Percentiles rank a stretch among this genome's conserved stretches.
Conservation (phyloP, 164 flowering plant genomes). For the Magnolia changhungtana region DNA sequence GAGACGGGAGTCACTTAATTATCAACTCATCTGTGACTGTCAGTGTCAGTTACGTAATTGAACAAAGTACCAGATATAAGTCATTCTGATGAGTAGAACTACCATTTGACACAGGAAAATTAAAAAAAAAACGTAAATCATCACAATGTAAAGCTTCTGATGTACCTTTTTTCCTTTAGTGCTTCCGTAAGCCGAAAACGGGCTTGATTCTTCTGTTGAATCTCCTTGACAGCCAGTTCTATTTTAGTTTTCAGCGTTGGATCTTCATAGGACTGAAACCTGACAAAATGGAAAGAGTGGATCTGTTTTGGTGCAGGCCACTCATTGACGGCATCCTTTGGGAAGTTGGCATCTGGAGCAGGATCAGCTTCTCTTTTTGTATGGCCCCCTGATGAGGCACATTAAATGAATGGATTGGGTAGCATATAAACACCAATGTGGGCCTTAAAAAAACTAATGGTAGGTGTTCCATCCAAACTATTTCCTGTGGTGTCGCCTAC, state of each 20-base stretch:
- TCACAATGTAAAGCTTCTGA: neutral
- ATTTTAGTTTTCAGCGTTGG: slow-evolving; percentile 63
- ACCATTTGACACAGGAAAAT: no score
- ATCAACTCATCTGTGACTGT: neutral
- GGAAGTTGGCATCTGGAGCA: slow-evolving; percentile 37
- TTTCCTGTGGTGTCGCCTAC: no score
- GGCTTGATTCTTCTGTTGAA: slow-evolving; percentile 51
- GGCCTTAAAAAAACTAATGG: no score
- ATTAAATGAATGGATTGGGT: no score
- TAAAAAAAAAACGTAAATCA: neutral
- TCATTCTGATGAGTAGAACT: no score
- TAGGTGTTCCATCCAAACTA: no score
- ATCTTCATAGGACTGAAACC: slow-evolving; percentile 59
- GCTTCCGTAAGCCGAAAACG: slow-evolving; percentile 50
- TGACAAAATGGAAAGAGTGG: slow-evolving; percentile 58
- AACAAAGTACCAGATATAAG: no score
- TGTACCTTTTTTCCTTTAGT: slow-evolving; percentile 57
- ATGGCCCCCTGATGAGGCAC: no score
- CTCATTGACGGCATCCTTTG: slow-evolving; percentile 74
- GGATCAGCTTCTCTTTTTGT: slow-evolving; percentile 26
- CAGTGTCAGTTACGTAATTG: no score
- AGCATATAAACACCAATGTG: no score
- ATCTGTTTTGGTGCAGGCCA: slow-evolving; percentile 80
- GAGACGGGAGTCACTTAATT: neutral
- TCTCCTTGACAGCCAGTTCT: slow-evolving; percentile 62